A percentile compares a stretch with the other conserved stretches of the same genome.
Conservation (phyloP, 2,329 filamentous ascomycete genomes). For the Annulohypoxylon truncatum region DNA sequence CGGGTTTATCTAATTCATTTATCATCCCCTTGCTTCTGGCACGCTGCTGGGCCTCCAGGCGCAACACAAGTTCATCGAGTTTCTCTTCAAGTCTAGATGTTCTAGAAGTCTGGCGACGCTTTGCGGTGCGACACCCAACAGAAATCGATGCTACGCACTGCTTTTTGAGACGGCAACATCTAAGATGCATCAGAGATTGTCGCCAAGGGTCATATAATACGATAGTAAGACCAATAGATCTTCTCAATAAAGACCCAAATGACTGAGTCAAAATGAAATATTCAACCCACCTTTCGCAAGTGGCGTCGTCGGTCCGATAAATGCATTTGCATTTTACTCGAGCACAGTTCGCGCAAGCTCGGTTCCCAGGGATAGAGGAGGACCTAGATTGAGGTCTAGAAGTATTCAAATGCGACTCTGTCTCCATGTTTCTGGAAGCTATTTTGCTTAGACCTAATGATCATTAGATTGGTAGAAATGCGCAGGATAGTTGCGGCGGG, state of each 20-base stretch:
- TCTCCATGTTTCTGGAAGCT: constrained; percentile 6
- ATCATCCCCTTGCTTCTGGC: not conserved
- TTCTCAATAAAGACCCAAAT: not conserved
- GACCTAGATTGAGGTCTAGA: constrained; percentile 9
- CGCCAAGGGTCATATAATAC: constrained; percentile 4
- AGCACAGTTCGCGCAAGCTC: constrained; percentile 61
- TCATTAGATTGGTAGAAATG: not conserved
- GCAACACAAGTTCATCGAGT: constrained; percentile 33
- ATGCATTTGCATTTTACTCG: constrained; percentile 63
- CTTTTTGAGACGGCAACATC: constrained; percentile 60
- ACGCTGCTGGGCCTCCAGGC: constrained; percentile 17
- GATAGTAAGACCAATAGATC: not conserved
- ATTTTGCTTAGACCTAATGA: not conserved
- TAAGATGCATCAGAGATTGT: constrained; percentile 26
- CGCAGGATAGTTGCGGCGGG: constrained; percentile 14
- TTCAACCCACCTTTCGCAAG: constrained; percentile 49
- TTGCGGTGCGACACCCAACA: constrained; percentile 37
- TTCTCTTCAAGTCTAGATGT: constrained; percentile 35
- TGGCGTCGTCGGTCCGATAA: constrained; percentile 48
- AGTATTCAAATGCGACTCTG: not conserved
- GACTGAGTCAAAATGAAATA: not conserved
- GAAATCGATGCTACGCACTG: constrained; percentile 59
- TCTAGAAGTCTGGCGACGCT: constrained; percentile 21
- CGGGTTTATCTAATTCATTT: not conserved
- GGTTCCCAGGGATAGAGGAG: not conserved